A percentile compares a stretch with the other conserved stretches of the same genome.
These are phyloP conservation scores for Novymonas esmeraldas DNA, from an alignment of 208 protist genomes.

Conservation along the genomic window DNA sequence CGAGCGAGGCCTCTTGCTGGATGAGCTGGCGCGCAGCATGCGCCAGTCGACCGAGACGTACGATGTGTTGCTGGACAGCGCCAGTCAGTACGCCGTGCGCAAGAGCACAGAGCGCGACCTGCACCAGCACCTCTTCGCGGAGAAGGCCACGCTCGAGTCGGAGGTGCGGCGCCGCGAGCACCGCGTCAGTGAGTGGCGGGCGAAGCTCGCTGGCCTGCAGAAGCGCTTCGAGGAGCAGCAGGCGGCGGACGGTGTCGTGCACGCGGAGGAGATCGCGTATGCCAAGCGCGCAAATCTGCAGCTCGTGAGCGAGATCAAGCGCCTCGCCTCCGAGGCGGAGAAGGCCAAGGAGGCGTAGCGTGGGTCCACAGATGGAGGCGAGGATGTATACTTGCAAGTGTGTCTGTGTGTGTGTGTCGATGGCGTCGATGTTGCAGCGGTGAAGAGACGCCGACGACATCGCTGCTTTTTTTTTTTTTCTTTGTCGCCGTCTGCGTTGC, in stretches of 20 bases:
- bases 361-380: background rate
- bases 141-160: constrained; percentile 71
- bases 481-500: background rate
- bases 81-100: constrained; percentile 83
- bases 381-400: background rate
- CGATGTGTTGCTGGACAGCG: constrained; percentile 85
- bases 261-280: constrained; percentile 90
- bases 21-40: constrained; percentile 68
- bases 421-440: background rate
- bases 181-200: constrained; percentile 81
- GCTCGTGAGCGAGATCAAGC: constrained; percentile 89
- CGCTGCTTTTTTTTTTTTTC: constrained; percentile 1
- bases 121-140: constrained; percentile 57
- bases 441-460: background rate
- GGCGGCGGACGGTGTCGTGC: constrained; percentile 55
- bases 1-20: constrained; percentile 82
- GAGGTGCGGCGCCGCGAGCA: constrained; percentile 89
- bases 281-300: constrained; percentile 86
- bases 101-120: constrained; percentile 90
- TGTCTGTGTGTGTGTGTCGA: background rate
- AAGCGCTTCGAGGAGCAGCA: constrained; percentile 89
- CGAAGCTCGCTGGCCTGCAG: constrained; percentile 77
- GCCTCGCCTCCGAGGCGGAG: constrained; percentile 63
- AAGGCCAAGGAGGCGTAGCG: constrained; percentile 32
- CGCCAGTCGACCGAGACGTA: constrained; percentile 76